These are phyloP conservation scores for Paradendryphiella salina DNA, from an alignment of 2,329 filamentous ascomycete species.

Conservation along the genomic window DNA sequence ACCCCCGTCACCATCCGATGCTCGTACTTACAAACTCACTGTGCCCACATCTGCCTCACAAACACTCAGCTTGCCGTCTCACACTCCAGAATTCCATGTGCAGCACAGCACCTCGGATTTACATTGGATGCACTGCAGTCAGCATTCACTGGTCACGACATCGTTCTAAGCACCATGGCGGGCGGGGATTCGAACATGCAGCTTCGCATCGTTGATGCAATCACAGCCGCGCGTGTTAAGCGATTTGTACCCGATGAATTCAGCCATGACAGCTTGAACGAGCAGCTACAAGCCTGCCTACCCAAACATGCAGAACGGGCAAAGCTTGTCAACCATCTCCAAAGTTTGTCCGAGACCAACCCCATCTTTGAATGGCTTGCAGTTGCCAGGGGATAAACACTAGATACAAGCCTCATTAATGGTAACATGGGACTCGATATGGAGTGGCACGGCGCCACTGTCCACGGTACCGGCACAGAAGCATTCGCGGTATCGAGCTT, in stretches of 20 bases:
- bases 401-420: constrained; percentile 39
- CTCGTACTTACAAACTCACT: constrained; percentile 19
- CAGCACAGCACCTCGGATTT: constrained; percentile 35
- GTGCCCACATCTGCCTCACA: constrained; percentile 35
- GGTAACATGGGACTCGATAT: constrained; percentile 47
- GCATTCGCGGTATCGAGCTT: constrained; percentile 44
- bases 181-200: constrained; percentile 34
- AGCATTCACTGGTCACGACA: constrained; percentile 44
- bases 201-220: constrained; percentile 46
- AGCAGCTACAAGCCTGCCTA: constrained; percentile 34
- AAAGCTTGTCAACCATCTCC: constrained; percentile 38
- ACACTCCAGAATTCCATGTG: constrained; percentile 14
- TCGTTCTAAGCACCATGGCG: constrained; percentile 43
- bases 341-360: constrained; percentile 9
- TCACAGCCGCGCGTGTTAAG: constrained; percentile 46
- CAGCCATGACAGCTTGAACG: constrained; percentile 43
- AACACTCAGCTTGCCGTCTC: constrained; percentile 23
- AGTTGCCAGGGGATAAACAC: constrained; percentile 40
- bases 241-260: constrained; percentile 52
- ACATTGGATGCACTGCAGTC: constrained; percentile 33
- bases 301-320: constrained; percentile 35
- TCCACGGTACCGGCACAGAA: constrained; percentile 44
- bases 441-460: constrained; percentile 47
- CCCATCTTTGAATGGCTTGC: constrained; percentile 41
- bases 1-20: not conserved